A percentile compares a stretch with the other conserved stretches of the same genome.
Conservation (phyloP, 768 basidiomycete genomes). For the Fomitopsis pulvina region DNA sequence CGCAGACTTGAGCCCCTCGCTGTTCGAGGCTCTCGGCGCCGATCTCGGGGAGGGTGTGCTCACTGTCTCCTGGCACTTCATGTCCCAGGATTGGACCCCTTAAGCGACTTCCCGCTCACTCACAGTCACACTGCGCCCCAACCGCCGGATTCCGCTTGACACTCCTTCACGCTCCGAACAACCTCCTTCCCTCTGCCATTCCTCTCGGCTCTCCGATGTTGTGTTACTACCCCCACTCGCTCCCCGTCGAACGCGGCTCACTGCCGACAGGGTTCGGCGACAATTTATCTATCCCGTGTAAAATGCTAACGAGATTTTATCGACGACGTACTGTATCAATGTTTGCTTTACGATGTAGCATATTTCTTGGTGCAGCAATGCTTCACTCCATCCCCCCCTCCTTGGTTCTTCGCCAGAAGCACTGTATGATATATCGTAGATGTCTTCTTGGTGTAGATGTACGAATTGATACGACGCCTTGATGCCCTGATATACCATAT, state of each 20-base stretch:
- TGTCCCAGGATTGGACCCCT: constrained; percentile 24
- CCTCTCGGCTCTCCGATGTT: constrained; percentile 2
- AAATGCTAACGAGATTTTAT: no score
- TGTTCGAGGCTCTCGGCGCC: constrained; percentile 47
- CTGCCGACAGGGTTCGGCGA: background rate
- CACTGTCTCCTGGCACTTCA: constrained; percentile 55
- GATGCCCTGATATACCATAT: no score
- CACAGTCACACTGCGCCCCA: constrained; percentile 2
- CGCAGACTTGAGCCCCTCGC: constrained; percentile 59
- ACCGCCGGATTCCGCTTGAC: constrained; percentile 1
- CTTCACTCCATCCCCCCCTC: no score
- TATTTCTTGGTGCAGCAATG: no score
- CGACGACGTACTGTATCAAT: no score
- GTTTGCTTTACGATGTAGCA: no score
- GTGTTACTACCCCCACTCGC: background rate
- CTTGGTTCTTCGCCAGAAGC: no score
- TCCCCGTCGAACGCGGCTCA: background rate
- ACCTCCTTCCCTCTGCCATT: constrained; percentile 1
- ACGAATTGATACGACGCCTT: no score
- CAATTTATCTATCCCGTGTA: background rate
- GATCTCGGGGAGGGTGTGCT: constrained; percentile 43
- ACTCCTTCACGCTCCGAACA: background rate
- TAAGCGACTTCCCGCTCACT: background rate
- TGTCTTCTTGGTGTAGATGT: no score
- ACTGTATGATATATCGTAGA: no score